These are phyloP conservation scores for Chlamydomonas asymmetrica DNA, from an alignment of 139 green algal species.

Conservation along the genomic window DNA sequence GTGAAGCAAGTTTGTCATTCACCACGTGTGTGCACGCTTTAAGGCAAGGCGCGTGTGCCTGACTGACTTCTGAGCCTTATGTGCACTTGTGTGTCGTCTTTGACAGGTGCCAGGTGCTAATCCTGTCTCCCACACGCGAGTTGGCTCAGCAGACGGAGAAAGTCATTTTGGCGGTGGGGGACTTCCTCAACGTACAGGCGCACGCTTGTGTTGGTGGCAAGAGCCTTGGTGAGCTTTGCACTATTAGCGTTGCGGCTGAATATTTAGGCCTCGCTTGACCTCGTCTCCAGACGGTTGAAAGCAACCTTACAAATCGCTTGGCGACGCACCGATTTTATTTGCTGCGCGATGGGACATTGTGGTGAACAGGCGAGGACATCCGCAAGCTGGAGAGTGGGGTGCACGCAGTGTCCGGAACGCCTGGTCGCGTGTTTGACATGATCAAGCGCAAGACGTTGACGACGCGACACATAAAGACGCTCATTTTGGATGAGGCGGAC, in stretches of 20 bases:
- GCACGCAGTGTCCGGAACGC: constrained; percentile 95
- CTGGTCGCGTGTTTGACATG: constrained; percentile 98
- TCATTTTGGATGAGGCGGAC: constrained; percentile 87
- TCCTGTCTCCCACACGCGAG: constrained; percentile 97
- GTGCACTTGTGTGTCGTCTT: neutral
- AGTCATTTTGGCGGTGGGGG: constrained; percentile 87
- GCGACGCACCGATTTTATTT: no score
- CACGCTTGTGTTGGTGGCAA: constrained; percentile 96
- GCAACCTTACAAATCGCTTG: no score
- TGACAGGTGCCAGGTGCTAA: constrained; percentile 74
- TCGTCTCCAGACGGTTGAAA: no score
- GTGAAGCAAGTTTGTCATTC: no score
- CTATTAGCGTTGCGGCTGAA: no score
- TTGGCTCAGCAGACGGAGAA: constrained; percentile 96
- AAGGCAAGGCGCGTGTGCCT: no score
- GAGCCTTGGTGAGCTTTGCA: constrained; percentile 82
- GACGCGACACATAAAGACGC: constrained; percentile 74
- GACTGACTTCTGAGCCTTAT: no score
- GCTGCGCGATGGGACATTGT: no score
- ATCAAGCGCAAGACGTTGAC: constrained; percentile 83
- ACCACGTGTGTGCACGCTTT: neutral
- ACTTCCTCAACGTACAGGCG: constrained; percentile 92
- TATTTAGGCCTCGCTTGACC: no score
- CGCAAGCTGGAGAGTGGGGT: constrained; percentile 90
- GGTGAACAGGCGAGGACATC: constrained; percentile 87